phyloP scores from a whole-genome alignment of 2,329 filamentous ascomycete genomes.

The Thermothelomyces thermophilus region DNA sequence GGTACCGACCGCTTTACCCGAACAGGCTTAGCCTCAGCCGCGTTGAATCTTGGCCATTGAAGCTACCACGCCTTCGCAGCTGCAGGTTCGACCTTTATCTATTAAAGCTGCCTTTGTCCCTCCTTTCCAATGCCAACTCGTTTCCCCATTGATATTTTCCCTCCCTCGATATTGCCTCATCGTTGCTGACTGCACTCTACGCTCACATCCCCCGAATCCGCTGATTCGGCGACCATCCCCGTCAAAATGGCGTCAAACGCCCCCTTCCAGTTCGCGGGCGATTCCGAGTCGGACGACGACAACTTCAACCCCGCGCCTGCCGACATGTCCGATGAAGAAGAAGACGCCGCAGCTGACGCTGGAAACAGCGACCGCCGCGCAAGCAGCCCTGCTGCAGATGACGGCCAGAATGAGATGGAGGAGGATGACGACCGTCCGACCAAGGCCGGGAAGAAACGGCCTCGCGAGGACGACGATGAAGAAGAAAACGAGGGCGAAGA shows the following conservation, averaged over 20 bases:
- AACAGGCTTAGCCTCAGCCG: background rate
- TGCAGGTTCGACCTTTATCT: background rate
- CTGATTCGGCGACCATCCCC: background rate
- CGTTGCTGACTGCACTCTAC: background rate
- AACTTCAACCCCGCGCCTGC: constrained; percentile 82
- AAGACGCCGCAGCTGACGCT: constrained; percentile 34
- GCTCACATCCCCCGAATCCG: background rate
- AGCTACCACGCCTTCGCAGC: constrained; percentile 9
- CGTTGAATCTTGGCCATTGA: constrained; percentile 2
- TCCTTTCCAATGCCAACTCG: background rate
- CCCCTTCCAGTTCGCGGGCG: constrained; percentile 43
- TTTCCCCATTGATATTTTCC: background rate
- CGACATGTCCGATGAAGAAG: constrained; percentile 66
- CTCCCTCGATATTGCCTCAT: background rate
- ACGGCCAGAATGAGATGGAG: constrained; percentile 40
- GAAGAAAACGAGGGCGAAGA: constrained; percentile 30
- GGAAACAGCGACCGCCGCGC: constrained; percentile 34
- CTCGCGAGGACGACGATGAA: constrained; percentile 31
- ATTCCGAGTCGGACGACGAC: constrained; percentile 71
- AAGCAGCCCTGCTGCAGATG: constrained; percentile 37
- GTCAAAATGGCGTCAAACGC: constrained; percentile 43
- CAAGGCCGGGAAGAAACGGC: constrained; percentile 22
- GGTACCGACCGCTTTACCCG: background rate
- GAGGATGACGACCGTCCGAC: constrained; percentile 33
- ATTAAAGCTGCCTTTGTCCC: constrained; percentile 11